phyloP scores from a whole-genome alignment of 208 protist genomes.

The Acanthamoeba sp. region DNA sequence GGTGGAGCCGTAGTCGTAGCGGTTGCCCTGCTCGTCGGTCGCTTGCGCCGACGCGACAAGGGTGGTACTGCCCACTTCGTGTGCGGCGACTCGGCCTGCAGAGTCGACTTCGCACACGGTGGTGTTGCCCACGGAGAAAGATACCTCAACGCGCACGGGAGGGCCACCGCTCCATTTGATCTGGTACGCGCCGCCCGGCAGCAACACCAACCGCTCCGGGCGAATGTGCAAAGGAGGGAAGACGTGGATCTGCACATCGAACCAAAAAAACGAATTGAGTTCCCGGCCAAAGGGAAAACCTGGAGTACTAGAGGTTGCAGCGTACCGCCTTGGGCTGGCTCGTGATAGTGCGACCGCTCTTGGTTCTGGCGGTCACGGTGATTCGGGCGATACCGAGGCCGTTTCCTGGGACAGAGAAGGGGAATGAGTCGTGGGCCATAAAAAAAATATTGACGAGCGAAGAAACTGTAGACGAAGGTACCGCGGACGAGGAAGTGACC shows the following conservation, averaged over 20 bases:
- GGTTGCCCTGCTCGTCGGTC: slow-evolving; percentile 52
- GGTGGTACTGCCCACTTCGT: slow-evolving; percentile 50
- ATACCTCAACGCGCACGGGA: slow-evolving; percentile 61
- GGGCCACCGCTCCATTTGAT: slow-evolving; percentile 71
- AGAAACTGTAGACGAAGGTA: not conserved
- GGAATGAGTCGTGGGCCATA: too few relatives aligned
- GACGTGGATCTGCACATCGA: slow-evolving; percentile 66
- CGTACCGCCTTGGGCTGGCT: slow-evolving; percentile 63
- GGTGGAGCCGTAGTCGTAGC: slow-evolving; percentile 46
- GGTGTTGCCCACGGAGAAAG: slow-evolving; percentile 46
- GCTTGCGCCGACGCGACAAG: slow-evolving; percentile 34
- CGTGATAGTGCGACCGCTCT: slow-evolving; percentile 25
- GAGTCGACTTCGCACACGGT: slow-evolving; percentile 64
- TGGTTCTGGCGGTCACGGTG: slow-evolving; percentile 56
- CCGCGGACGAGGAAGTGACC: slow-evolving; percentile 21
- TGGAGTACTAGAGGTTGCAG: too few relatives aligned
- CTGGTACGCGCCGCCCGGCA: slow-evolving; percentile 64
- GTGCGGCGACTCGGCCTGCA: not conserved
- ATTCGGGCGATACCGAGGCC: slow-evolving; percentile 48
- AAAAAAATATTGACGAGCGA: not conserved
- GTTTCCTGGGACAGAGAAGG: slow-evolving; percentile 35
- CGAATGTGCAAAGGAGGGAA: slow-evolving; percentile 47
- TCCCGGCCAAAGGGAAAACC: too few relatives aligned
- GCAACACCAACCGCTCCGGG: slow-evolving; percentile 44
- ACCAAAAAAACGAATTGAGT: not conserved